Conservation (phyloP, 1,284 basidiomycete genomes). For the Trichosporon asahii region DNA sequence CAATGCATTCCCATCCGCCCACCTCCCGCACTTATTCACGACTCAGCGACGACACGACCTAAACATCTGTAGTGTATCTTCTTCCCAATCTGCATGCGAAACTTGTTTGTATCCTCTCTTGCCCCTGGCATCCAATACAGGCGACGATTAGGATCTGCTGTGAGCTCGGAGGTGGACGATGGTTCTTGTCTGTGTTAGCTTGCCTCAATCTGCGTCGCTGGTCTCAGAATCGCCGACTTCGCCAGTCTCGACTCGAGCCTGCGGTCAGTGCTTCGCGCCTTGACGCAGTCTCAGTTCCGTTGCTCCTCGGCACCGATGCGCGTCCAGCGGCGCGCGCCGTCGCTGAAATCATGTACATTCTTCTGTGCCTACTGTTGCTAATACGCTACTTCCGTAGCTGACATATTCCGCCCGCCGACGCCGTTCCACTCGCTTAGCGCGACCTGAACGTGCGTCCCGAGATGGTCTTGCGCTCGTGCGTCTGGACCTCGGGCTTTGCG, state of each 20-base stretch:
- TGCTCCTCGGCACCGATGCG: too few species aligned
- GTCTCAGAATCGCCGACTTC: too few species aligned
- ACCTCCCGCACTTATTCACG: too few species aligned
- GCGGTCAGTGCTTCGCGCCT: neutral
- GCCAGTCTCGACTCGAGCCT: neutral
- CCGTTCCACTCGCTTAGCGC: slow-evolving; percentile 25
- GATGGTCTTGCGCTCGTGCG: slow-evolving; percentile 80
- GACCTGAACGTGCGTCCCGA: slow-evolving; percentile 54
- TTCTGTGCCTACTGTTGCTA: neutral
- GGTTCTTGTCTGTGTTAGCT: too few species aligned
- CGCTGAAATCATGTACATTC: neutral
- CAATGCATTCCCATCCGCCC: neutral
- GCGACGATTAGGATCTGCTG: too few species aligned
- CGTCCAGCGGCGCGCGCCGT: too few species aligned
- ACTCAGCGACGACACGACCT: neutral
- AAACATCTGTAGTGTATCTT: neutral
- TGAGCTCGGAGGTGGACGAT: too few species aligned
- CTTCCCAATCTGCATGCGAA: neutral
- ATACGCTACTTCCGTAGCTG: neutral
- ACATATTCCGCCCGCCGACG: neutral
- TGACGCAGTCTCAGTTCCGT: too few species aligned
- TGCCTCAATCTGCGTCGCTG: too few species aligned
- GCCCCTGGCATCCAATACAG: too few species aligned
- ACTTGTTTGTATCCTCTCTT: neutral
- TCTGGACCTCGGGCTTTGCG: slow-evolving; percentile 85